Conservation (phyloP, 805 yeast genomes). For the Hanseniaspora occidentalis region DNA sequence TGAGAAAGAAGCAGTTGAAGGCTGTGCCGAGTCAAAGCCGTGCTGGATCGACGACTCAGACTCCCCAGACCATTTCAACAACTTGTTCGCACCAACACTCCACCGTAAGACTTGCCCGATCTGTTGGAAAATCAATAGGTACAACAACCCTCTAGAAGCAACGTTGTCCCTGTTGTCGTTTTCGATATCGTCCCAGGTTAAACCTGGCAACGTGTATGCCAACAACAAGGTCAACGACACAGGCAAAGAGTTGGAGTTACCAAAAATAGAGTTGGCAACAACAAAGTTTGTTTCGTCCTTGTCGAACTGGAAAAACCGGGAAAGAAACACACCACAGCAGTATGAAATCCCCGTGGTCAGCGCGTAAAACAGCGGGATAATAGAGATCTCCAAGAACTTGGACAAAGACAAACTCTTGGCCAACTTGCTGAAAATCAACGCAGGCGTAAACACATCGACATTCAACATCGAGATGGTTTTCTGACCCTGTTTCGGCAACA, state of each 20-base stretch:
- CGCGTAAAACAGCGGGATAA: constrained; percentile 79
- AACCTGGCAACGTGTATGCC: constrained; percentile 61
- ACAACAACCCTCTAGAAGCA: constrained; percentile 68
- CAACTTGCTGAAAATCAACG: constrained; percentile 78
- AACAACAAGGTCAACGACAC: constrained; percentile 78
- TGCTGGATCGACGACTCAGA: background rate
- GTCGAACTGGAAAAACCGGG: constrained; percentile 44
- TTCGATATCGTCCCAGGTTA: constrained; percentile 62
- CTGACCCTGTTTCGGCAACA: constrained; percentile 62
- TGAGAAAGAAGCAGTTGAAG: constrained; percentile 3
- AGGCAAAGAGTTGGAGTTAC: constrained; percentile 89
- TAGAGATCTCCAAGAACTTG: constrained; percentile 65
- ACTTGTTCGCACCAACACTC: constrained; percentile 77
- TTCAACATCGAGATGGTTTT: constrained; percentile 65
- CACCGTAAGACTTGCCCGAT: constrained; percentile 73
- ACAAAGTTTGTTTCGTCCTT: constrained; percentile 78
- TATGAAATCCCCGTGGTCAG: constrained; percentile 70
- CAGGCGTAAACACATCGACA: constrained; percentile 90
- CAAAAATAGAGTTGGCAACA: constrained; percentile 94
- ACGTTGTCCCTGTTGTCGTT: constrained; percentile 57
- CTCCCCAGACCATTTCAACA: constrained; percentile 36
- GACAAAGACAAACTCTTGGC: constrained; percentile 55
- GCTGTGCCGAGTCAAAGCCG: constrained; percentile 1
- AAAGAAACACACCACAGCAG: constrained; percentile 43
- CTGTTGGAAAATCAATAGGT: constrained; percentile 66